Evolutionary conservation across 768 basidiomycete species (phyloP).

Genomic region (Terana coerulea): DNA sequence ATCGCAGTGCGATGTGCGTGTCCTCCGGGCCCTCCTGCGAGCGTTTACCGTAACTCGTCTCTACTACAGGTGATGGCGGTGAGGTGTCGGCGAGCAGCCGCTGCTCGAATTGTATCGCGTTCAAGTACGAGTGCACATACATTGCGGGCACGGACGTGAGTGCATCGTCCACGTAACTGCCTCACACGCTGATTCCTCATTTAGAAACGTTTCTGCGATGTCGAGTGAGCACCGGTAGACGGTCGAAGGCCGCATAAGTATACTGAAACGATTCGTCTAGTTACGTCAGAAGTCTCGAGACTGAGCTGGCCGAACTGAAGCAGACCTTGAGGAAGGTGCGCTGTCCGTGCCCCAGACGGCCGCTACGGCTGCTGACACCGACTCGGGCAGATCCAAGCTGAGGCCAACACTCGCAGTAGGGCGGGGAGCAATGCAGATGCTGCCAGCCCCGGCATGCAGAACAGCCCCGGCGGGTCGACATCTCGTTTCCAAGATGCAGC

Average conservation of each 20-base stretch:
- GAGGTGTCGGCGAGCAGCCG: slow-evolving; percentile 55
- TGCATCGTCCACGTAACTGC: no score
- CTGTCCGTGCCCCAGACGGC: no score
- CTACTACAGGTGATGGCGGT: slow-evolving; percentile 56
- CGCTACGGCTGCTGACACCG: no score
- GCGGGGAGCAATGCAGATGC: no score
- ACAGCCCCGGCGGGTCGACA: no score
- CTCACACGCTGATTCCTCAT: not conserved
- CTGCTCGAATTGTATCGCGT: slow-evolving; percentile 61
- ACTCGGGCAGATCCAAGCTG: no score
- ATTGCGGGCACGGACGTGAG: slow-evolving; percentile 43
- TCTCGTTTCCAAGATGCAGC: no score
- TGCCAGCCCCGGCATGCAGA: no score
- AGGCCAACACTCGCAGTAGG: no score
- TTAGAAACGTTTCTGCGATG: slow-evolving; percentile 13
- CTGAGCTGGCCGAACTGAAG: slow-evolving; percentile 1
- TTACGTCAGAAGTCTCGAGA: slow-evolving; percentile 12
- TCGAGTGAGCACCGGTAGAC: slow-evolving; percentile 5
- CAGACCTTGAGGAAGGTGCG: no score
- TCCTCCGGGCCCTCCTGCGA: not conserved
- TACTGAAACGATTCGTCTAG: not conserved
- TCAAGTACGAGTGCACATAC: slow-evolving; percentile 60
- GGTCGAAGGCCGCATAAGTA: not conserved
- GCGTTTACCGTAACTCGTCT: not conserved
- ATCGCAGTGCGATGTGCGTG: slow-evolving; percentile 60